phyloP scores from a whole-genome alignment of 257 asterid genomes.

The Schizonepeta tenuifolia region DNA sequence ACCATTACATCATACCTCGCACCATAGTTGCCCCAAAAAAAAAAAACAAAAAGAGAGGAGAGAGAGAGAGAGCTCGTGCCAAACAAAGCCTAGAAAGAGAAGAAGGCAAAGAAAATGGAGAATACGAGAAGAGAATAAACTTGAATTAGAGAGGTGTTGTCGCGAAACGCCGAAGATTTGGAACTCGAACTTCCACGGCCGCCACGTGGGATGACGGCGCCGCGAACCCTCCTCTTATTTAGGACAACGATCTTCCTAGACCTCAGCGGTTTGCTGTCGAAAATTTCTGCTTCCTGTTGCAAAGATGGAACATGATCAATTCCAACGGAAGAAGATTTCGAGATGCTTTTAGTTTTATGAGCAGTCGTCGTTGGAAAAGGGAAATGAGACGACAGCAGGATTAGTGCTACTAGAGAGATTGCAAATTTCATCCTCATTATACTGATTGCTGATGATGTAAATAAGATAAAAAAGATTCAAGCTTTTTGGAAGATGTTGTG shows the following conservation, averaged over 20 bases:
- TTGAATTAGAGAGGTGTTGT: slow-evolving; percentile 8
- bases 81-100: slow-evolving; percentile 27
- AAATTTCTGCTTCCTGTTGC: slow-evolving; percentile 18
- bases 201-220: slow-evolving; percentile 14
- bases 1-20: too few species aligned
- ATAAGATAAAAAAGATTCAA: neutral
- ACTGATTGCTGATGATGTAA: neutral
- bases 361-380: slow-evolving; percentile 24
- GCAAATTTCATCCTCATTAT: slow-evolving; percentile 23
- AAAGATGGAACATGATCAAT: neutral
- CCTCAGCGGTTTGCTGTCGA: neutral
- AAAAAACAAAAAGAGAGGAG: too few species aligned
- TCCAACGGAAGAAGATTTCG: slow-evolving; percentile 13
- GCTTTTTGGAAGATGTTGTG: neutral
- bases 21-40: too few species aligned
- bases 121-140: slow-evolving; percentile 20
- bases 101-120: slow-evolving; percentile 36
- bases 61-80: too few species aligned
- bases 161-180: slow-evolving; percentile 29
- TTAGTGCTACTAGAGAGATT: slow-evolving; percentile 21
- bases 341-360: neutral
- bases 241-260: slow-evolving; percentile 32
- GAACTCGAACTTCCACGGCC: neutral
- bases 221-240: slow-evolving; percentile 34
- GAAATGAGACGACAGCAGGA: slow-evolving; percentile 30